Conservation (phyloP, 2,329 filamentous ascomycete genomes). For the Penicillium sp. region DNA sequence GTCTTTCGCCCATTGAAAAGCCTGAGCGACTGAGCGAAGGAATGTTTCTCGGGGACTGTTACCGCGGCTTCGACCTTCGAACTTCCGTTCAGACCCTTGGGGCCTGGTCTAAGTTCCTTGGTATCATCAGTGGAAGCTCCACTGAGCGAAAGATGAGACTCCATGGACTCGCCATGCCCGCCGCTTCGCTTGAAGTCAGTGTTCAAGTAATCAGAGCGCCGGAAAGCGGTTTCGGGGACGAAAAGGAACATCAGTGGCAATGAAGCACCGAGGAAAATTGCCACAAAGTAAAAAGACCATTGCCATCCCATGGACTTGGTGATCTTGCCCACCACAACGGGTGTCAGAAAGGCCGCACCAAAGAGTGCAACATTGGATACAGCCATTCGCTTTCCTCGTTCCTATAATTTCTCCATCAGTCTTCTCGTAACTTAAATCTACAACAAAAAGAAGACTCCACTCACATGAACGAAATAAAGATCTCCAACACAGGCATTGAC, state of each 20-base stretch:
- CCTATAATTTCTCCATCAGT: conserved; percentile 37
- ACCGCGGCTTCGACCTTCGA: conserved; percentile 11
- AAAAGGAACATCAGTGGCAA: conserved; percentile 72
- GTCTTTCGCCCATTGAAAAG: conserved; percentile 82
- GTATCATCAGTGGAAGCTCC: conserved; percentile 12
- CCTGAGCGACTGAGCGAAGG: conserved; percentile 60
- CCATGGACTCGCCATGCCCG: conserved; percentile 16
- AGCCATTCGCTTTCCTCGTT: conserved; percentile 84
- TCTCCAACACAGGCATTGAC: conserved; percentile 89
- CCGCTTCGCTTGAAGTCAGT: conserved; percentile 58
- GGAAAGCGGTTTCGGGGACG: conserved; percentile 81
- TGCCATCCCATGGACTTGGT: conserved; percentile 72
- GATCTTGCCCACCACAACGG: conserved; percentile 87
- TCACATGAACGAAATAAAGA: conserved; percentile 81
- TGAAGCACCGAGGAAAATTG: conserved; percentile 73
- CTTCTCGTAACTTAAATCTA: background rate
- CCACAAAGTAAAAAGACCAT: conserved; percentile 85
- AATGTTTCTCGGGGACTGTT: conserved; percentile 48
- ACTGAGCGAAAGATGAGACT: conserved; percentile 9
- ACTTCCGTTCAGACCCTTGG: background rate
- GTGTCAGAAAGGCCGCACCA: conserved; percentile 72
- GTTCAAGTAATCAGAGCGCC: conserved; percentile 64
- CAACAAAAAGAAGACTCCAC: conserved; percentile 25
- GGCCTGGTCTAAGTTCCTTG: conserved; percentile 6
- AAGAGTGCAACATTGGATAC: conserved; percentile 69